These are phyloP conservation scores for Oryza glumipatula DNA, from an alignment of 176 grass and related monocot genomes.

Conservation along the genomic window DNA sequence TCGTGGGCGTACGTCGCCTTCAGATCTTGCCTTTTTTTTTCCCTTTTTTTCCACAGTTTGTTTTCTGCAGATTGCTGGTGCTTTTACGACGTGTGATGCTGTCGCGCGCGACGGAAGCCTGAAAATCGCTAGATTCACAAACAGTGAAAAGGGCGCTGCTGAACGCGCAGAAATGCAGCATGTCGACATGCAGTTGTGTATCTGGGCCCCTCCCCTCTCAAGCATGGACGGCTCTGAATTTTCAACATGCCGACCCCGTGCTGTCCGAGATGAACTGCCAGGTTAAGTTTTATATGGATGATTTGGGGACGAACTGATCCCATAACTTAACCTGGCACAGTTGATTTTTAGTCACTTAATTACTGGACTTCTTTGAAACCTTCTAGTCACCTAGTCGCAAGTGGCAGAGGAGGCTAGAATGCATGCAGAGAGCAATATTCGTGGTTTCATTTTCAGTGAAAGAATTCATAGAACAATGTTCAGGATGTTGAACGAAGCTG, in stretches of 20 bases:
- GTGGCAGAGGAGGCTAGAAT: background rate
- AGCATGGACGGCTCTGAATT: conserved; percentile 25
- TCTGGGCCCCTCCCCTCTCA: background rate
- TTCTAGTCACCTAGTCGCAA: background rate
- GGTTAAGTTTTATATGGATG: no score
- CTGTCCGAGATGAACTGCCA: background rate
- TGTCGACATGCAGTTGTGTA: conserved; percentile 38
- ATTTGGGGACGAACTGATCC: no score
- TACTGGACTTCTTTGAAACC: no score
- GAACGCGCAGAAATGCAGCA: conserved; percentile 22
- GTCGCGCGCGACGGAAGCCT: background rate
- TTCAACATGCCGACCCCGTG: background rate
- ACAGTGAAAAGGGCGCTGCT: background rate
- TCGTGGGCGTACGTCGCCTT: conserved; percentile 10
- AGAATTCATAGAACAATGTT: background rate
- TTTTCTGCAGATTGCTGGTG: background rate
- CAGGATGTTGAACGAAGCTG: conserved; percentile 5
- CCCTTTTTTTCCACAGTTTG: background rate
- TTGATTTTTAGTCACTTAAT: background rate
- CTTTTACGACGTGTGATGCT: conserved; percentile 24
- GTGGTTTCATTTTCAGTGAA: conserved; percentile 1
- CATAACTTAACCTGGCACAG: no score
- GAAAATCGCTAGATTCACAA: conserved; percentile 9
- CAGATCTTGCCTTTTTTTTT: background rate
- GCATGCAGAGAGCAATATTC: no score